These are phyloP conservation scores for Theobroma grandiflorum DNA, from an alignment of 441 rosid species.

Conservation along the genomic window DNA sequence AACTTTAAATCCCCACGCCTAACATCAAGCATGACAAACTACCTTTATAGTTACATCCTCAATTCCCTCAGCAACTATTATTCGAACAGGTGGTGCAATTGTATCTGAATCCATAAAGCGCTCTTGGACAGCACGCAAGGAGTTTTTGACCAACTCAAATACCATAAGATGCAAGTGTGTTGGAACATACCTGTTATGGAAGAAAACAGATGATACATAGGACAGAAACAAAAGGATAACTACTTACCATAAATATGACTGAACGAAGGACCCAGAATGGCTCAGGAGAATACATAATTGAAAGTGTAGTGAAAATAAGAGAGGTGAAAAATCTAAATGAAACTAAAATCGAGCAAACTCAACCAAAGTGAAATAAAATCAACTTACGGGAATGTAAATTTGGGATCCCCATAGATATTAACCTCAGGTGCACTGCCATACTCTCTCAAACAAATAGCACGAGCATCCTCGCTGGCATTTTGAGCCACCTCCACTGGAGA, in stretches of 20 bases:
- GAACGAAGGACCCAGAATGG: not conserved
- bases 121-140: constrained; percentile 96
- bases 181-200: constrained; percentile 75
- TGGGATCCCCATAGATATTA: constrained; percentile 84
- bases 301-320: not conserved
- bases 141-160: constrained; percentile 96
- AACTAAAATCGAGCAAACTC: constrained; percentile 12
- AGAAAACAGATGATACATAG: constrained; percentile 24
- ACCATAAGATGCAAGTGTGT: constrained; percentile 95
- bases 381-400: constrained; percentile 93
- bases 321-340: not conserved
- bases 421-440: constrained; percentile 89
- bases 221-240: constrained; percentile 15
- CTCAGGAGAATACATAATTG: not conserved
- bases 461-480: constrained; percentile 91
- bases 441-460: constrained; percentile 78
- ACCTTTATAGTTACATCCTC: constrained; percentile 99
- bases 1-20: not conserved
- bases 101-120: constrained; percentile 74
- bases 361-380: constrained; percentile 15
- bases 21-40: not conserved
- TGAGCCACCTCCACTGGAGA: constrained; percentile 91
- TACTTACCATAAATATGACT: not conserved
- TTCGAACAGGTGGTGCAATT: constrained; percentile 80
- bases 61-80: constrained; percentile 90